Base-by-base conservation (phyloP, 306 rosid species). In the Glycine latifolia region DNA sequence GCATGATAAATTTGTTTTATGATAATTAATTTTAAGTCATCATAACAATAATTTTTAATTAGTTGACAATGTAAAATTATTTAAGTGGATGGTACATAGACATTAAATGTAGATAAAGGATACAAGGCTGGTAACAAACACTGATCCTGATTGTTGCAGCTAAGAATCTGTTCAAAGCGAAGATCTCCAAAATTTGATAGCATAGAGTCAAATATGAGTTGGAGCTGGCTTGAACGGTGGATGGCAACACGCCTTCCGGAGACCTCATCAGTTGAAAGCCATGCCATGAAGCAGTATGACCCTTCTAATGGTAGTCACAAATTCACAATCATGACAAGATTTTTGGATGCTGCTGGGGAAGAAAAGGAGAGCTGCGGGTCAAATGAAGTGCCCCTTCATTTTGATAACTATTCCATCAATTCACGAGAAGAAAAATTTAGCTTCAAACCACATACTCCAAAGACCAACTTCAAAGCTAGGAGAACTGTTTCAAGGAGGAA, bases 171-270 rank as follows among this genome's bases (percentile, higher is more conserved):
- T 75, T 89, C 97, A 8, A 92, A 88, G 88, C 90, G 89, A 87
- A 89, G 84, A 71, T 73, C 82, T 49, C 20, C 77, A 41, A 89
- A 85, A 82, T 85, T 80, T 17, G 78, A 75, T 39, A 87, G 66
- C 77, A 77, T 49, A 68, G 97, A 91, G 58, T 79, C 92, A 55
- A 89, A 88, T 77, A 88, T 91, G 93, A 89, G 97, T 59, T 95
- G 98, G 98, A 95, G 94, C 83, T 95, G 98, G 98, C 92, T 95
- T 15, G 98, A 95, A 54, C 80, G 98, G 56, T 95, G 98, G 98
- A 95, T 95, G 98, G 97, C 98, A 37, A 95, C 98, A 9, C 91
- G 98, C 17, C 70, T 87, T 67, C 91, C 95, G 0, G 98, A 92
- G 11, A 82, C 71, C 81, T 71, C 91, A 70, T 78, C 86, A 6